These are phyloP conservation scores for Talaromyces liani DNA, from an alignment of 495 filamentous ascomycete genomes.

Conservation along the genomic window DNA sequence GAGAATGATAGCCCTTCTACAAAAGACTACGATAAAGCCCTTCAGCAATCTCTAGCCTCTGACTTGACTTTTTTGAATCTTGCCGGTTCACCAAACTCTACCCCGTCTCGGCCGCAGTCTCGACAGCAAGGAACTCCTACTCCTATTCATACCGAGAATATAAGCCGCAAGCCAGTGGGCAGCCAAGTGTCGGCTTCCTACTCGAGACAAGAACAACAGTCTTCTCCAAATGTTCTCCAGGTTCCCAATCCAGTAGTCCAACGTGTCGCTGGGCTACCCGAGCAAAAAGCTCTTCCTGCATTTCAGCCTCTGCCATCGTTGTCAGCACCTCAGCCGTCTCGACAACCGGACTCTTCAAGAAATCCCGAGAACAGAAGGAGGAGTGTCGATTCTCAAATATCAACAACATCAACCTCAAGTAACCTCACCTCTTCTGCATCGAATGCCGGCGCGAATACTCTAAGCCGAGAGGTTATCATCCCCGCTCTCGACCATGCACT, in stretches of 20 bases:
- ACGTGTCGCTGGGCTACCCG: slow-evolving; percentile 12
- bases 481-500: slow-evolving; percentile 87
- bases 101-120: slow-evolving; percentile 13
- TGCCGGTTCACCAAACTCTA: slow-evolving; percentile 13
- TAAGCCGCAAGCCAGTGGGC: slow-evolving; percentile 10
- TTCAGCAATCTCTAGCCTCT: slow-evolving; percentile 52
- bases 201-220: slow-evolving; percentile 21
- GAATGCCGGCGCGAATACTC: slow-evolving; percentile 44
- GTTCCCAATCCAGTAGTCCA: neutral
- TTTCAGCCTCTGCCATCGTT: slow-evolving; percentile 15
- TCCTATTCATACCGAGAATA: slow-evolving; percentile 22
- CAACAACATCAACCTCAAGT: neutral
- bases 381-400: slow-evolving; percentile 1
- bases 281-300: slow-evolving; percentile 24
- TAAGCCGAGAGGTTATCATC: slow-evolving; percentile 70
- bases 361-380: neutral
- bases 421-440: neutral
- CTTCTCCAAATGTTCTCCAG: slow-evolving; percentile 14
- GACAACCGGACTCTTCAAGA: neutral
- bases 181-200: slow-evolving; percentile 10
- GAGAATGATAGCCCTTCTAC: slow-evolving; percentile 31
- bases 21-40: slow-evolving; percentile 50
- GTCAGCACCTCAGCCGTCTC: slow-evolving; percentile 17
- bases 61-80: slow-evolving; percentile 48
- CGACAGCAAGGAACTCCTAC: slow-evolving; percentile 9